Evolutionary conservation across 2,329 filamentous ascomycete genomes (phyloP).

Genomic region (Fusarium stilboides): DNA sequence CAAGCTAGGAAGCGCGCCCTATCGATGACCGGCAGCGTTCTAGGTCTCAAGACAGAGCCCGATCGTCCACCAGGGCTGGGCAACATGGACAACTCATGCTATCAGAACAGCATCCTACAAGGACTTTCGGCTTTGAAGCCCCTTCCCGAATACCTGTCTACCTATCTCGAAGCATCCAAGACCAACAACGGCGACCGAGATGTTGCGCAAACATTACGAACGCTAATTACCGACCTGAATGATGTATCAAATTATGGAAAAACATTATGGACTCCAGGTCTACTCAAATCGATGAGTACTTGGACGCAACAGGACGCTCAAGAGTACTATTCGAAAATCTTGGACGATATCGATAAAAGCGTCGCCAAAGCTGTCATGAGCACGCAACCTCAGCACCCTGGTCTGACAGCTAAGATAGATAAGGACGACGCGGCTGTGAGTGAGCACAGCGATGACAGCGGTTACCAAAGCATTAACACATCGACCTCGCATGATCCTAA

Average conservation of each 20-base stretch:
- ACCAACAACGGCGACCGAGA: slow-evolving; percentile 52
- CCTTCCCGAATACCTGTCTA: slow-evolving; percentile 76
- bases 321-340: slow-evolving; percentile 93
- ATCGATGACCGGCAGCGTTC: slow-evolving; percentile 64
- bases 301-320: slow-evolving; percentile 98
- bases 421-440: slow-evolving; percentile 63
- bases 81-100: slow-evolving; percentile 96
- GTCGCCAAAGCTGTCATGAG: slow-evolving; percentile 65
- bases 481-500: slow-evolving; percentile 58
- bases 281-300: slow-evolving; percentile 92
- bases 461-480: slow-evolving; percentile 65
- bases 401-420: slow-evolving; percentile 58
- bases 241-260: slow-evolving; percentile 78
- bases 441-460: slow-evolving; percentile 70
- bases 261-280: slow-evolving; percentile 84
- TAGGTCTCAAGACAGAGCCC: slow-evolving; percentile 57
- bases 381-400: slow-evolving; percentile 50
- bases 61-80: slow-evolving; percentile 78
- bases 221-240: slow-evolving; percentile 79
- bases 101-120: slow-evolving; percentile 96
- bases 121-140: slow-evolving; percentile 82
- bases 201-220: slow-evolving; percentile 68
- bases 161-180: slow-evolving; percentile 55
- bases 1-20: slow-evolving; percentile 71
- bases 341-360: slow-evolving; percentile 89